Base-by-base conservation (phyloP, 176 grass and related monocot species). In the Eragrostis curvula region DNA sequence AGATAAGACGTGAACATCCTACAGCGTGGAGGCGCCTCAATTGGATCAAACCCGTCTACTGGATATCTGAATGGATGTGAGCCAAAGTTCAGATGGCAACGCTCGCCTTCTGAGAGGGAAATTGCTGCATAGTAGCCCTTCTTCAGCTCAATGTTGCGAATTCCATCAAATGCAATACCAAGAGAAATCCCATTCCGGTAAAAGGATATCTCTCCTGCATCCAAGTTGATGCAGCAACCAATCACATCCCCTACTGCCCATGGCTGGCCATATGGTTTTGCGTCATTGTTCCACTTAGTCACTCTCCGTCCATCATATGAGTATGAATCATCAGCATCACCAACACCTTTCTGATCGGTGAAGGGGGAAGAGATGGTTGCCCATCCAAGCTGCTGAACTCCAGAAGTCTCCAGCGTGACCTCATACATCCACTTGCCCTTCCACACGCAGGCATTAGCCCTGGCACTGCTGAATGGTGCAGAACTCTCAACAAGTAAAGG, bases 401-500 rank as follows among this genome's bases (percentile, higher is more conserved):
- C 94, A 60, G 85, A 90, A 41, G 94, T 97, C 83, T 97, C 94
- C 47, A 97, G 63, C 61, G 84, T 90, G 21, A 91, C 88, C 64
- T 97, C 94, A 85, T 93, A 97, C 94, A 97, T 97, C 90, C 90
- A 97, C 84, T 91, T 97, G 44, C 94, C 90, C 63, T 90, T 92
- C 83, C 90, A 87, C 3, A 91, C 71, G 5, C 85, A 93, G 1
- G 75, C 76, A 72, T 97, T 92, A 57, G 87, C 88, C 23, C 94
- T 84, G 18, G 80, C 90, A 72, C 94, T 97, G 60, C 88, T 97
- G 81, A 97, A 97, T 6, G 81, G 83, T 29, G 88, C 80, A 40
- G 79, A 83, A 73, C 94, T 93, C 63, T 97, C 94, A 73, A 97
- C 67, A 67, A 93, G 77, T 74, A 93, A 87, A 13, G 85, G 93